Conservation (phyloP, 768 basidiomycete genomes). For the Trametes sanguinea region DNA sequence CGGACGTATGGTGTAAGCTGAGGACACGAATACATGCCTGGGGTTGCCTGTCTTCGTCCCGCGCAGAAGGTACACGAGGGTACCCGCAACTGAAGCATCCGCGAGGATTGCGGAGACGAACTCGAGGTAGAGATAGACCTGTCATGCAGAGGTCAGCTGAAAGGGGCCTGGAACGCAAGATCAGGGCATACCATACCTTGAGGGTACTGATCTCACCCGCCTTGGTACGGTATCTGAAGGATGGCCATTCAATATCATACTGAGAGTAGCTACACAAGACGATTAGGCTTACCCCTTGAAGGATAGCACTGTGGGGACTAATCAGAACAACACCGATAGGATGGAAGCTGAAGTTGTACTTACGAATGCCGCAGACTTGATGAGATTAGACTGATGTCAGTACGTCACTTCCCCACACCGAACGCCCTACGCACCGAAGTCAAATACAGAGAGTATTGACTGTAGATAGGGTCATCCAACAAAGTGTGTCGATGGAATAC, state of each 20-base stretch:
- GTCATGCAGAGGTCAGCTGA: neutral
- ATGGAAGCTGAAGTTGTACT: neutral
- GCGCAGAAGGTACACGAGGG: conserved; percentile 51
- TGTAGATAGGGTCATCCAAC: conserved; percentile 21
- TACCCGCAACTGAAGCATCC: conserved; percentile 52
- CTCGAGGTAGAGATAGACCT: conserved; percentile 54
- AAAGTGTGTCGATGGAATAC: neutral
- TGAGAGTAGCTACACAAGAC: too few species aligned
- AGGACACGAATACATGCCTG: conserved; percentile 34
- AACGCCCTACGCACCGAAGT: conserved; percentile 43
- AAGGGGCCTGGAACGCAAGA: neutral
- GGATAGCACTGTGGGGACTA: conserved; percentile 44
- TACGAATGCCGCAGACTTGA: conserved; percentile 35
- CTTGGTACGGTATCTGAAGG: conserved; percentile 30
- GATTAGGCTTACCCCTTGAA: conserved; percentile 46
- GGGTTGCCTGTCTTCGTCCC: conserved; percentile 53
- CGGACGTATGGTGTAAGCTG: neutral
- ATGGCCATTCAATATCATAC: neutral
- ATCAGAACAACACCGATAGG: neutral
- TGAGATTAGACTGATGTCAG: neutral
- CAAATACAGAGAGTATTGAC: conserved; percentile 43
- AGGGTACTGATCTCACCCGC: conserved; percentile 40
- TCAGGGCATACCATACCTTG: neutral
- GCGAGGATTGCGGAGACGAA: conserved; percentile 52
- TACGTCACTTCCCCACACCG: neutral